Evolutionary conservation across 83 land plant genomes (phyloP), one percentile per base, ranked within the genome.

Genomic region (Thuja plicata): DNA sequence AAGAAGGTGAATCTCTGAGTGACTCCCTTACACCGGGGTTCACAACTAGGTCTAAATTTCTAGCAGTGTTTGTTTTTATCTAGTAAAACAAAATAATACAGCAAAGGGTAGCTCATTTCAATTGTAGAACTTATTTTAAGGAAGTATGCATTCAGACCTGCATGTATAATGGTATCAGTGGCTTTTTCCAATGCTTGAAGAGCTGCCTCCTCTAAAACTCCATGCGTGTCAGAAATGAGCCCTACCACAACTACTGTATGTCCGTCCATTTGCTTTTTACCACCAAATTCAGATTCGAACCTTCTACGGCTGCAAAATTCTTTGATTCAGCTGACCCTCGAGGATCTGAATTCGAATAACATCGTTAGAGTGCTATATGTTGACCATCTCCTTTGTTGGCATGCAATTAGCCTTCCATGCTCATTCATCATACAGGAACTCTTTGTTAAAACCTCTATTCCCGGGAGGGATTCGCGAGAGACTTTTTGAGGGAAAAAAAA

Each of bases 151-250:
- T 60, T 19, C 70, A 32, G 52, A 86, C 87, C 87, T 86, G 87
- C 87, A 86, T 86, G 87, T 32, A 86, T 86, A 11, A 86, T 52
- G 66, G 21, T 57, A 5, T 86, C 6, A 19, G 87, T 85, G 21
- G 87, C 11, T 52, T 62, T 85, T 32, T 85, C 52, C 38, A 85
- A 85, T 27, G 87, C 87, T 32, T 24, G 87, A 37, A 85, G 40
- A 6, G 87, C 40, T 55, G 35, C 87, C 24, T 48, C 87, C 11
- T 43, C 55, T 32, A 85, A 19, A 52, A 85, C 87, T 52, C 87
- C 87, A 50, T 85, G 87, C 21, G 87, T 85, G n/a, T 85, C 87
- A 45, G 87, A 85, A 48, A 85, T 85, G 6, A 85, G 87, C 66
- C 87, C 87, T 79, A 79, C 83, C 27, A 79, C 83, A 1, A 79